These are phyloP conservation scores for Tolypocladium pustulatum DNA, from an alignment of 2,329 filamentous ascomycete species.

Conservation along the genomic window DNA sequence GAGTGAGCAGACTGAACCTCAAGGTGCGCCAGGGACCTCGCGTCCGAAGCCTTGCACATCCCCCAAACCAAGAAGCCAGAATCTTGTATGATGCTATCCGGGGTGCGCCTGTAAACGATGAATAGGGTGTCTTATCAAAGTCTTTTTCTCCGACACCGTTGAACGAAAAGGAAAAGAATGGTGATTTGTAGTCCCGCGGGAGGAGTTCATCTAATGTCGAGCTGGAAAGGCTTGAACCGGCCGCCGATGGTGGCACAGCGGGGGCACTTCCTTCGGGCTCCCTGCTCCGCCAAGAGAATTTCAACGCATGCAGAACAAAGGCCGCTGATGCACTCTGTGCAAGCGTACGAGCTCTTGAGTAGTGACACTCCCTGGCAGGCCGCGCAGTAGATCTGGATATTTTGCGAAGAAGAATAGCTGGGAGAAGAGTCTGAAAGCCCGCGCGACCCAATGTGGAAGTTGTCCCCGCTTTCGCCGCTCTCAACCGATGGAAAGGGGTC, in stretches of 20 bases:
- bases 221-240: constrained; percentile 74
- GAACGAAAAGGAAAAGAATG: neutral
- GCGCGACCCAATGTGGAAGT: constrained; percentile 58
- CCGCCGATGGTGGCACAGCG: constrained; percentile 70
- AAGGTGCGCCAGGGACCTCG: neutral
- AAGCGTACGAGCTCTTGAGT: constrained; percentile 79
- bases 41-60: neutral
- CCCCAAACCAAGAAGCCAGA: neutral
- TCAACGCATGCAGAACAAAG: constrained; percentile 84
- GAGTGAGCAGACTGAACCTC: neutral
- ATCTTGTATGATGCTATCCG: neutral
- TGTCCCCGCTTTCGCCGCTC: constrained; percentile 60
- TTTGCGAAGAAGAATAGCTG: constrained; percentile 60
- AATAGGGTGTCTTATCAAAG: neutral
- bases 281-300: constrained; percentile 65
- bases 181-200: neutral
- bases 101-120: neutral
- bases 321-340: constrained; percentile 92
- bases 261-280: constrained; percentile 66
- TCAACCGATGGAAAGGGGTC: constrained; percentile 89
- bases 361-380: constrained; percentile 70
- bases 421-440: constrained; percentile 62
- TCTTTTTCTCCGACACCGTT: neutral
- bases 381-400: constrained; percentile 85
- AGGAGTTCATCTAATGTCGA: constrained; percentile 46